Base-by-base conservation (phyloP, 192 early-diverging fungal species). In the Gaertneriomyces sp. region DNA sequence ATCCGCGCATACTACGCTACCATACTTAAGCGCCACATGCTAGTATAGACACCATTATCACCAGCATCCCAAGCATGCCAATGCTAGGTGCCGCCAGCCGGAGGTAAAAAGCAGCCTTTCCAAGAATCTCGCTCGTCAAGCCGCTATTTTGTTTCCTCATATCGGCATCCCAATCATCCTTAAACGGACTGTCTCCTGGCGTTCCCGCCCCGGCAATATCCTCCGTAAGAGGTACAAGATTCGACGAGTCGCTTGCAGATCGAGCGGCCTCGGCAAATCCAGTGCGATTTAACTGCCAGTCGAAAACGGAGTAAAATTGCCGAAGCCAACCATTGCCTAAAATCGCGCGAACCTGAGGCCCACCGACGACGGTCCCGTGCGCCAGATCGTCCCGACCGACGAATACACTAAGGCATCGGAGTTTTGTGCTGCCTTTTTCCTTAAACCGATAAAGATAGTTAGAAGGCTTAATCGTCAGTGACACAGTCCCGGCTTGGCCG, bases 241-340 rank as follows among this genome's bases (percentile, higher is more conserved):
- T 19, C 1, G 68, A 25, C 4, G 43, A 46, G 10, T 45, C 42
- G 11, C 20, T 41, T 17, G 14, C 6, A 20, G 47, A 45, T 11
- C 64, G 53, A 20, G n/a, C 45, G 14, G 74, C 69, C 4, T 42
- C 5, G 0, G 74, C 74, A 33, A 76, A 60, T n/a, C 74, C 74
- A n/a, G 66, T 47, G 25, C 66, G 63, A 3, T 58, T 60, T 0
- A 60, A 60, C 1, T 17, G 53, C 42, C 50, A 67, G 41, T 79
- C 78, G 57, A 74, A 79, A 39, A 79, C 69, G 14, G 78, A 71
- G 57, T 79, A 79, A 47, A 63, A 79, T n/a, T 49, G 44, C n/a
- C 69, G 38, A 19, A 74, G 50, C 20, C 71, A 71, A 19, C 60
- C 64, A 47, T 77, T 67, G 5, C 78, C 78, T 41, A 79, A 40